Conservation (phyloP, 2,329 filamentous ascomycete genomes). For the Parascedosporium putredinis region DNA sequence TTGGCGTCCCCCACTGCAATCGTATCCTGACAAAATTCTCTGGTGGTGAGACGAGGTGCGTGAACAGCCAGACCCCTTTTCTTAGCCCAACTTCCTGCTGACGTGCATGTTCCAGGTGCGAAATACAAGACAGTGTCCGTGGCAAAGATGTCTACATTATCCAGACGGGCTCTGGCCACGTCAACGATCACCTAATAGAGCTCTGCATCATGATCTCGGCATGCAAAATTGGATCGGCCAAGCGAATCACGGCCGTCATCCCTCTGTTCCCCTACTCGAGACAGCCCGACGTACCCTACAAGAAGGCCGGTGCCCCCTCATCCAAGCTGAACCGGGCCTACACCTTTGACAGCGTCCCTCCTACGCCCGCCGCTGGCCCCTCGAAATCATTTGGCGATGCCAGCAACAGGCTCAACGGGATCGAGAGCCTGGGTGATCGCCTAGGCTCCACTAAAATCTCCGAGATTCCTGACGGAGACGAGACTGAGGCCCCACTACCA, state of each 20-base stretch:
- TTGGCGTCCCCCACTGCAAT: constrained; percentile 77
- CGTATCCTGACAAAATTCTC: constrained; percentile 87
- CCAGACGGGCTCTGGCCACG: constrained; percentile 81
- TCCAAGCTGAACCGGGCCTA: constrained; percentile 53
- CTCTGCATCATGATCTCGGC: constrained; percentile 97
- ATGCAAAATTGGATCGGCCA: constrained; percentile 88
- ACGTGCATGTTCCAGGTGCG: constrained; percentile 47
- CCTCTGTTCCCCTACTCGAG: constrained; percentile 95
- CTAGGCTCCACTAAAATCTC: constrained; percentile 58
- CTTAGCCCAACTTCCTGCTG: background rate
- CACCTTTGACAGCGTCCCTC: constrained; percentile 86
- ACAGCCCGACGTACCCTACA: constrained; percentile 93
- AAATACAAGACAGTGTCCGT: constrained; percentile 91
- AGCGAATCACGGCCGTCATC: constrained; percentile 84
- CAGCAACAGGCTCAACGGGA: constrained; percentile 40
- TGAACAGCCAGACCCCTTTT: background rate
- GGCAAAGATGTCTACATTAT: constrained; percentile 99
- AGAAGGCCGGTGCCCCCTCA: constrained; percentile 85
- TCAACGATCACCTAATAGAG: constrained; percentile 95
- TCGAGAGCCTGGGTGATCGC: constrained; percentile 59
- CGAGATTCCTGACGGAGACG: constrained; percentile 36
- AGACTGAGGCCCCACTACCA: constrained; percentile 40
- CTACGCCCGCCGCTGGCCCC: constrained; percentile 67
- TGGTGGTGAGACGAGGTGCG: constrained; percentile 65
- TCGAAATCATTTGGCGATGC: constrained; percentile 52